Evolutionary conservation across 371 early-diverging fungal genomes (phyloP).

Genomic region (Umbelopsis sp.): DNA sequence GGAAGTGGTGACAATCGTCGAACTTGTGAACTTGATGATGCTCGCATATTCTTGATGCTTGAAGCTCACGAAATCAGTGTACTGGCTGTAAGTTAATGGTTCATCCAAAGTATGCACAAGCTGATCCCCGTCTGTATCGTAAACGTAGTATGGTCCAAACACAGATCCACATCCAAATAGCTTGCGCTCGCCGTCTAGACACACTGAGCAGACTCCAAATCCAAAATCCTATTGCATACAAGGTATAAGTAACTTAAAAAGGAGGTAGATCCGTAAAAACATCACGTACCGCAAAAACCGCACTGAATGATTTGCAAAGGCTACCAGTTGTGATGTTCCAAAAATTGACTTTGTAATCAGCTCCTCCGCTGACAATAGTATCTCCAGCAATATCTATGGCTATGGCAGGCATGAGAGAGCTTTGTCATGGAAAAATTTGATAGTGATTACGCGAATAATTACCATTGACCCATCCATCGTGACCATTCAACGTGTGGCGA

Average conservation of each 20-base stretch:
- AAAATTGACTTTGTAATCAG: background rate
- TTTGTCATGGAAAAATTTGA: background rate
- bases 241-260: background rate
- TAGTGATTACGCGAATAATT: background rate
- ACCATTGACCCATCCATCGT: conserved; percentile 9
- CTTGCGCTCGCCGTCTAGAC: background rate
- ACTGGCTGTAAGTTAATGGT: background rate
- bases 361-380: conserved; percentile 4
- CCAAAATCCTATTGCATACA: background rate
- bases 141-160: background rate
- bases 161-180: background rate
- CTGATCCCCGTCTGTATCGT: background rate
- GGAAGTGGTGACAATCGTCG: conserved; percentile 1
- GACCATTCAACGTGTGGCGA: background rate
- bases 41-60: conserved; percentile 10
- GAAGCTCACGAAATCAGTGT: background rate
- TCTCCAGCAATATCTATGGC: background rate
- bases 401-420: background rate
- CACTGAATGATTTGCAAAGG: background rate
- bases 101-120: conserved; percentile 4
- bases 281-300: background rate
- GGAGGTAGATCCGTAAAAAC: background rate
- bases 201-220: conserved; percentile 3
- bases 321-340: background rate
- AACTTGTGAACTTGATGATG: background rate